A percentile compares a stretch with the other conserved stretches of the same genome.
Evolutionary conservation across 1,284 basidiomycete species (phyloP).

Genomic region (Puccinia sorghi): DNA sequence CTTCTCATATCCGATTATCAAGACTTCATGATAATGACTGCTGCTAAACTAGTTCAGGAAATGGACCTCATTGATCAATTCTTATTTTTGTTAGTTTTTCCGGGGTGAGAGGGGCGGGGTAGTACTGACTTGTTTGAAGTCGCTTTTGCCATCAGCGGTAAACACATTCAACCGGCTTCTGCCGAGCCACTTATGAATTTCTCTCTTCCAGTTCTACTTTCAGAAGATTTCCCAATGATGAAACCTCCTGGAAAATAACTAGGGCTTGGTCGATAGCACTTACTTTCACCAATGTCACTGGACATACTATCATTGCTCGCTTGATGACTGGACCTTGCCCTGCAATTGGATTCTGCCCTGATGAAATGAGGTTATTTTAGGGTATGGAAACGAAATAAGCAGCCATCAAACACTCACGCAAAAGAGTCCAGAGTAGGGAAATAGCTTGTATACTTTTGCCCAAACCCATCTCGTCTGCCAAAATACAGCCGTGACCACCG

Average conservation of each 20-base stretch:
- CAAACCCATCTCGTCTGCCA: conserved; percentile 90
- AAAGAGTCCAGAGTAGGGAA: conserved; percentile 78
- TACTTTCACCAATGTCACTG: conserved; percentile 77
- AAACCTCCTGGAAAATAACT: background rate
- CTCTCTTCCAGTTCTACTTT: conserved; percentile 81
- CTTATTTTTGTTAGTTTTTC: background rate
- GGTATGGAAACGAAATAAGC: background rate
- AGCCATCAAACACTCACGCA: conserved; percentile 65
- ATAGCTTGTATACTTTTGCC: conserved; percentile 89
- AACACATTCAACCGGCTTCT: conserved; percentile 48
- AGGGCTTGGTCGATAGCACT: background rate
- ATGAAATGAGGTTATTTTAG: background rate
- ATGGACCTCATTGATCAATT: background rate
- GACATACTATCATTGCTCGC: conserved; percentile 85
- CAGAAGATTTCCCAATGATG: background rate
- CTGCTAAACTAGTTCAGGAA: conserved; percentile 34
- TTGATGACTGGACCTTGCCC: conserved; percentile 60
- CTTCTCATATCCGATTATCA: conserved; percentile 94
- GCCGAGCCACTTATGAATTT: conserved; percentile 79
- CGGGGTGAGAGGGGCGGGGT: no score
- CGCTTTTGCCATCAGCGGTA: conserved; percentile 39
- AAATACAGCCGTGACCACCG: conserved; percentile 81
- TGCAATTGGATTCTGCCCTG: conserved; percentile 46
- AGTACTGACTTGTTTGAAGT: conserved; percentile 43
- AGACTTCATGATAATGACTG: conserved; percentile 73